These are phyloP conservation scores for Microsporum audouinii DNA, from an alignment of 2,329 filamentous ascomycete species.

Conservation along the genomic window DNA sequence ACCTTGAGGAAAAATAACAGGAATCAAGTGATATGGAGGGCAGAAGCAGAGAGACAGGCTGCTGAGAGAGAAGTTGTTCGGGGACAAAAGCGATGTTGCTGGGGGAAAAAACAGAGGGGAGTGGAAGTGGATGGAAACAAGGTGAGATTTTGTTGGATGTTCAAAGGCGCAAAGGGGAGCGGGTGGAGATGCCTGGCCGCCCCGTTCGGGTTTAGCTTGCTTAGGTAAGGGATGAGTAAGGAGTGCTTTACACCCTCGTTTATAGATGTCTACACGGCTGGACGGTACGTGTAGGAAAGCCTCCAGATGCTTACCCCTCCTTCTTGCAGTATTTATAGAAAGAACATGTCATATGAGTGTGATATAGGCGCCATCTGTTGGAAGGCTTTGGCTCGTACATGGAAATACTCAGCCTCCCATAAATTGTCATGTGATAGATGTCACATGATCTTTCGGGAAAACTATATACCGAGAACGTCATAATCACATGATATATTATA, in stretches of 20 bases:
- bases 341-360: too few relatives aligned
- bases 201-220: slow-evolving; percentile 9
- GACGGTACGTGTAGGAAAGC: too few relatives aligned
- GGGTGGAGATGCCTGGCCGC: slow-evolving; percentile 5
- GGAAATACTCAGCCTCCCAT: neutral
- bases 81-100: slow-evolving; percentile 5
- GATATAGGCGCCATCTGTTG: too few relatives aligned
- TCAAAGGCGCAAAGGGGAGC: slow-evolving; percentile 11
- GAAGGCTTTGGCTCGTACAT: too few relatives aligned
- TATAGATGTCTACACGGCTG: neutral
- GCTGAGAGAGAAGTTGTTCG: neutral
- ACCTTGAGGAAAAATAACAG: slow-evolving; percentile 11
- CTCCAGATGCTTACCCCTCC: too few relatives aligned
- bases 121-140: slow-evolving; percentile 12
- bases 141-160: slow-evolving; percentile 13
- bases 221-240: neutral
- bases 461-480: neutral
- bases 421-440: neutral
- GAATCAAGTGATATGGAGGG: slow-evolving; percentile 11
- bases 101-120: slow-evolving; percentile 5
- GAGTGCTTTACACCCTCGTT: neutral
- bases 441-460: neutral
- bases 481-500: neutral
- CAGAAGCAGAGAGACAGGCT: neutral
- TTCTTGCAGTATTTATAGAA: too few relatives aligned